These are phyloP conservation scores for Psilocybe tampanensis DNA, from an alignment of 768 basidiomycete genomes.

Conservation along the genomic window DNA sequence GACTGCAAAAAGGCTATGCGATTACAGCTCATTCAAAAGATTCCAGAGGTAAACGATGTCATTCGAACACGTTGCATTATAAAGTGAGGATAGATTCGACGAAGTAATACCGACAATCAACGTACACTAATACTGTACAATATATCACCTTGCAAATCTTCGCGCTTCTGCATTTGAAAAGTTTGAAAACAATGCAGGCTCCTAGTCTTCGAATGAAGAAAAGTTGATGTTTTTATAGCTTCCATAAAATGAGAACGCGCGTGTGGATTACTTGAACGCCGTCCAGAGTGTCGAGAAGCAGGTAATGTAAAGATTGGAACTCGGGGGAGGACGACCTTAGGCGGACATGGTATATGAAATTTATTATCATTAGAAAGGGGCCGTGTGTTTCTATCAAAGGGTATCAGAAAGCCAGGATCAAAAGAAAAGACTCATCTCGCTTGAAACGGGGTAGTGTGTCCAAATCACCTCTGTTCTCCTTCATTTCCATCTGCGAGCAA, in stretches of 20 bases:
- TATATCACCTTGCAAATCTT: constrained; percentile 29
- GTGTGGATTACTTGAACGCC: constrained; percentile 69
- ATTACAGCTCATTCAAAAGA: too few species aligned
- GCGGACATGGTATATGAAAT: background rate
- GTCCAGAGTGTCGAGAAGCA: constrained; percentile 98
- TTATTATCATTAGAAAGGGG: background rate
- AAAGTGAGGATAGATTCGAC: background rate
- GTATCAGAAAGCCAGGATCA: background rate
- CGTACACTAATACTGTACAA: background rate
- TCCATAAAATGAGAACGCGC: constrained; percentile 95
- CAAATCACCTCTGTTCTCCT: constrained; percentile 18
- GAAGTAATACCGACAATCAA: background rate
- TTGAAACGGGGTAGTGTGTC: constrained; percentile 12
- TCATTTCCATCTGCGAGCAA: constrained; percentile 25
- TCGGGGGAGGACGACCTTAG: background rate
- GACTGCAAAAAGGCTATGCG: too few species aligned
- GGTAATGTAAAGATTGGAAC: background rate
- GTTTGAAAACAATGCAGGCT: constrained; percentile 26
- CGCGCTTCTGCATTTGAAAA: constrained; percentile 6
- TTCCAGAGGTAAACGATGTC: too few species aligned
- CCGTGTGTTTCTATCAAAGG: background rate
- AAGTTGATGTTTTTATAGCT: constrained; percentile 60
- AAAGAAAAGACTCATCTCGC: constrained; percentile 6
- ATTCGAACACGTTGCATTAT: too few species aligned
- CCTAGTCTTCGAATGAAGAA: constrained; percentile 20